Evolutionary conservation across 768 basidiomycete genomes (phyloP), one percentile per base, ranked within the genome.

Genomic region (Russula ochroleuca): DNA sequence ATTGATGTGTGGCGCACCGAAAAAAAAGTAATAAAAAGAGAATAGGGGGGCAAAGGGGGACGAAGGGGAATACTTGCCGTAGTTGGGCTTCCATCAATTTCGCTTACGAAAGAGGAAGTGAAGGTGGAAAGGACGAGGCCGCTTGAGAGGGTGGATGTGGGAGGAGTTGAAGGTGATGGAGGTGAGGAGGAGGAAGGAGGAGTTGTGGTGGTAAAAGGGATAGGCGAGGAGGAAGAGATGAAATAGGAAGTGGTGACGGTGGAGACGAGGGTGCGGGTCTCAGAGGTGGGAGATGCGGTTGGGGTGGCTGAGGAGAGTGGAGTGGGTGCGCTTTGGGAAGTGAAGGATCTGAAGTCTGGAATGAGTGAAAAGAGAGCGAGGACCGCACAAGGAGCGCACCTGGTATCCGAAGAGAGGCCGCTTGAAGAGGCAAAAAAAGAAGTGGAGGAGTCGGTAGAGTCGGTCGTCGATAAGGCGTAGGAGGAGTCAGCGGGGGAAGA

Each of bases 71-170:
- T 19, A 58, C 67, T 57, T 57, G 49, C 68, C 38, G 68, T 68
- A 19, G 68, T 64, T 4, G 59, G 66, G 6, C 47, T 64, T 19
- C 66, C 68, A 57, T 61, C 54, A 21, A 67, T 50, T 4, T 55
- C 19, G 19, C 52, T 58, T 10, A 64, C 62, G 33, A 61, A 56
- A 17, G 65, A 40, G 6, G 68, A 47, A 2, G 62, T 61, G 56
- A 56, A 47, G 17, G 66, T 68, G 5, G 59, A 51, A 43, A 68
- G n/a, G 11, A 35, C 23, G 17, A 58, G 28, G 2, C 56, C 59
- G 51, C 62, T 67, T 3, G 61, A 21, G 21, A 35, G 35, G 8
- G 35, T 8, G 35, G 19, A 4, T 49, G 49, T 6, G 1, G 43
- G 8, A 5, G 45, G 38, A 8, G 48, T 45, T 14, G 47, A 35